These are phyloP conservation scores for Emiliania huxleyi DNA, from an alignment of 78 protist genomes.

Conservation along the genomic window DNA sequence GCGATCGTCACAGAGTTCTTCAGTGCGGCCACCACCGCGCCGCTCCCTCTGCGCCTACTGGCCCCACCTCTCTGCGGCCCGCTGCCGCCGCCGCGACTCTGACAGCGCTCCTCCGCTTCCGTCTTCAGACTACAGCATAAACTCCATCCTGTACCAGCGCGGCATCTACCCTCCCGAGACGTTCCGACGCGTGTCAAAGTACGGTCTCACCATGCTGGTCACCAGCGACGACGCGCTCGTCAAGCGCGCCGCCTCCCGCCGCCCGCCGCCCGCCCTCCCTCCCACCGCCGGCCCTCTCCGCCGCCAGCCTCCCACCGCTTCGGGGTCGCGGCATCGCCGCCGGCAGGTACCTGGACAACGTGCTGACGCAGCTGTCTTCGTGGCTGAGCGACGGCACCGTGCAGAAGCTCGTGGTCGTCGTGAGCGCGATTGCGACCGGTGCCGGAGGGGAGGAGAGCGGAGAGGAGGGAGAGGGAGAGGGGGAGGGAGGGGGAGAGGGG, in stretches of 20 bases:
- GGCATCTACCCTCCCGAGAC: conserved; percentile 96
- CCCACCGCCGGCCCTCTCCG: background rate
- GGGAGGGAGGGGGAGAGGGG: too few species aligned
- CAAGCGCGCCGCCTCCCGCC: background rate
- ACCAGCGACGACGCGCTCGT: conserved; percentile 84
- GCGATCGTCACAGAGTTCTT: conserved; percentile 96
- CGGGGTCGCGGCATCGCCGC: too few species aligned
- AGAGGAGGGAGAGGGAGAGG: too few species aligned
- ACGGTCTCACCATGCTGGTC: conserved; percentile 84
- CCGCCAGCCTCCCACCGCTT: background rate
- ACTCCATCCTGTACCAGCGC: conserved; percentile 73
- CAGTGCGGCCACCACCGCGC: conserved; percentile 36
- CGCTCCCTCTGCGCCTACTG: background rate
- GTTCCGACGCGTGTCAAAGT: conserved; percentile 80
- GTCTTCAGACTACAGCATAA: conserved; percentile 58
- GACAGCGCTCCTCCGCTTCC: too few species aligned
- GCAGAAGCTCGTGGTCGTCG: conserved; percentile 92
- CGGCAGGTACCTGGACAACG: conserved; percentile 72
- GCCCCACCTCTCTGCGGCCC: background rate
- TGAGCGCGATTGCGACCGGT: conserved; percentile 68
- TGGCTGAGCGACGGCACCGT: conserved; percentile 87
- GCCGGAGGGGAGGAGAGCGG: too few species aligned
- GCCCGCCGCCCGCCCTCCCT: background rate
- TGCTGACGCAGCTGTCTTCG: conserved; percentile 73
- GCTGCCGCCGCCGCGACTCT: too few species aligned